Conservation (phyloP, 1,284 basidiomycete genomes). For the Fomitopsis pinicola region DNA sequence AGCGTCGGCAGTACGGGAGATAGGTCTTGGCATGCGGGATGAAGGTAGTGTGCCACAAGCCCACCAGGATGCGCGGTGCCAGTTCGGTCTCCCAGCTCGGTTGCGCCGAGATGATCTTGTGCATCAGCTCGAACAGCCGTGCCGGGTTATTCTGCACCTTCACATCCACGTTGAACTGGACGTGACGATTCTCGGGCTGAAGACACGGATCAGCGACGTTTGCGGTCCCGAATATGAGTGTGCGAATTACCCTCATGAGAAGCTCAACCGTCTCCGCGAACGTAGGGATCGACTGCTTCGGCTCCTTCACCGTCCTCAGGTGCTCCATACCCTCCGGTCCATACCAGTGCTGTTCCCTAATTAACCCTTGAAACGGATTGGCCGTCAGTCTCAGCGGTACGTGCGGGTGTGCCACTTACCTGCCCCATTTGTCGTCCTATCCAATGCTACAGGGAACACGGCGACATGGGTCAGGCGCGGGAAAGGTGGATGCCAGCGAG, state of each 20-base stretch:
- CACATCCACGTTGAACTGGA: slow-evolving; percentile 90
- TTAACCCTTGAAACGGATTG: slow-evolving; percentile 45
- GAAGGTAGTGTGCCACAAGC: slow-evolving; percentile 92
- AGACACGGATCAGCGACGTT: not conserved
- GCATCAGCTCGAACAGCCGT: slow-evolving; percentile 84
- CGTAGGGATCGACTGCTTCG: slow-evolving; percentile 84
- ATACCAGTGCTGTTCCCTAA: slow-evolving; percentile 68
- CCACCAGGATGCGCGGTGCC: slow-evolving; percentile 89
- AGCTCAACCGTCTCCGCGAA: slow-evolving; percentile 81
- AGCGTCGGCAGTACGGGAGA: slow-evolving; percentile 81
- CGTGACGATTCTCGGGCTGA: slow-evolving; percentile 81
- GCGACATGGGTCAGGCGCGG: slow-evolving; percentile 9
- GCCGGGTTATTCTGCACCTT: slow-evolving; percentile 92
- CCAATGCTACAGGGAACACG: slow-evolving; percentile 42
- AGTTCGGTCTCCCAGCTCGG: slow-evolving; percentile 76
- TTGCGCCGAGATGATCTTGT: slow-evolving; percentile 66
- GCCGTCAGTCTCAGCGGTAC: not conserved
- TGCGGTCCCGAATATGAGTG: slow-evolving; percentile 6
- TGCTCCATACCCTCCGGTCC: slow-evolving; percentile 78
- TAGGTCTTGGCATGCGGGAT: slow-evolving; percentile 69
- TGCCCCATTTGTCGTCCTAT: slow-evolving; percentile 64
- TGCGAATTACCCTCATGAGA: slow-evolving; percentile 63
- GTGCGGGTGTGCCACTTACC: slow-evolving; percentile 33
- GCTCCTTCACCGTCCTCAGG: slow-evolving; percentile 77
- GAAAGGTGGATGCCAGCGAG: not conserved